Percentiles rank a stretch among this genome's conserved stretches.
Conservation (phyloP, 495 filamentous ascomycete genomes). For the Neurospora discreta region DNA sequence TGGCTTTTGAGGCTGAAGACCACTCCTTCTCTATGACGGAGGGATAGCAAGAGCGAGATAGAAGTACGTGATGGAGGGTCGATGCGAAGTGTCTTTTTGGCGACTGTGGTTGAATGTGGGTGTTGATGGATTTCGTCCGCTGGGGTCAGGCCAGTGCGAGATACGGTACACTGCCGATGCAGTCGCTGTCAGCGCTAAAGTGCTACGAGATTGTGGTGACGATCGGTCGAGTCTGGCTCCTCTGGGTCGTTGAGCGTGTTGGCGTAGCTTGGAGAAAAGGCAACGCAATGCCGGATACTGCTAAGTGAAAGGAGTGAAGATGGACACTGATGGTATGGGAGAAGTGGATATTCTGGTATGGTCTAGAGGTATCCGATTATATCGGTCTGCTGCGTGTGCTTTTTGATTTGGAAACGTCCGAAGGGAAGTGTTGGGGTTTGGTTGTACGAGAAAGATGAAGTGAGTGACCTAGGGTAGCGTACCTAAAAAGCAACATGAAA, state of each 20-base stretch:
- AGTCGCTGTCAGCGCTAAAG: neutral
- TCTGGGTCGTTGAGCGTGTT: neutral
- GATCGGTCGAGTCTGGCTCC: neutral
- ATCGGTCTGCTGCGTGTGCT: neutral
- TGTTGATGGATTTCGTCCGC: neutral
- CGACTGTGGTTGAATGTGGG: neutral
- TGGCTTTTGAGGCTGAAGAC: slow-evolving; percentile 11
- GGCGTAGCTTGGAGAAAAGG: neutral
- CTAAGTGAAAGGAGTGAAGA: neutral
- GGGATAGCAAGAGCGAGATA: neutral
- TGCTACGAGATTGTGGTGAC: neutral
- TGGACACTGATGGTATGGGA: neutral
- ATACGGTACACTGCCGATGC: neutral
- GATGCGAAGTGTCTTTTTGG: neutral
- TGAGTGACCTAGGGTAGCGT: no score
- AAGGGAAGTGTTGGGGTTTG: neutral
- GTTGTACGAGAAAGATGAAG: neutral
- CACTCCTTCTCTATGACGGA: neutral
- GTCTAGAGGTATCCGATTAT: neutral
- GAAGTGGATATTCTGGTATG: neutral
- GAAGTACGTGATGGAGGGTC: neutral
- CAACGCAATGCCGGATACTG: neutral
- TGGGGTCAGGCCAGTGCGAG: neutral
- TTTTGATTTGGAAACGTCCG: neutral
- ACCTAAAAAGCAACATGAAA: neutral